Evolutionary conservation across 2,329 filamentous ascomycete genomes (phyloP).

Genomic region (Chrysosphaeria jannelii): DNA sequence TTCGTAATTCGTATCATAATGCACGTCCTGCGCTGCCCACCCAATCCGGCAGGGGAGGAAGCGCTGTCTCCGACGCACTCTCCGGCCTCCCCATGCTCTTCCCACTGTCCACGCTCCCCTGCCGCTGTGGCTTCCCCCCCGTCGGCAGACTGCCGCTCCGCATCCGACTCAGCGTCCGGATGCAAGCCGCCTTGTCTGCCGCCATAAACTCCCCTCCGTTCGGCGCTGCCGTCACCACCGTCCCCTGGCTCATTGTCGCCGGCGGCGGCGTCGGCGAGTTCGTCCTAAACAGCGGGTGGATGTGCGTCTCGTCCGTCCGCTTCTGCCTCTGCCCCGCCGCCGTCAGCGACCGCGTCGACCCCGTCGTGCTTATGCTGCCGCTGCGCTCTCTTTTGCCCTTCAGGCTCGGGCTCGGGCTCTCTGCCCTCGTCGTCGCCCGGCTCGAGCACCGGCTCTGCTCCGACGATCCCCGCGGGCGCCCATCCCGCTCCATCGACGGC

Average conservation of each 20-base stretch:
- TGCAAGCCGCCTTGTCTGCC: constrained; percentile 14
- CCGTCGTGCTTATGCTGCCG: constrained; percentile 19
- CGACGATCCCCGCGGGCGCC: no score
- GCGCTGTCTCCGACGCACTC: no score
- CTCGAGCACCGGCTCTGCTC: no score
- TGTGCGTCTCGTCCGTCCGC: constrained; percentile 29
- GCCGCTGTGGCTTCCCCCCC: constrained; percentile 16
- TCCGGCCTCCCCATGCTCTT: no score
- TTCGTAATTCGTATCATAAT: no score
- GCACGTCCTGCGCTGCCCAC: no score
- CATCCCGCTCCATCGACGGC: no score
- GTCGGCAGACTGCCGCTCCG: constrained; percentile 23
- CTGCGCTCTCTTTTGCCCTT: constrained; percentile 14
- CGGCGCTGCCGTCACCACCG: constrained; percentile 38
- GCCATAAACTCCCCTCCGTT: constrained; percentile 33
- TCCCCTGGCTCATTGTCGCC: constrained; percentile 24
- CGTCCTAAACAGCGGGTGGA: constrained; percentile 49
- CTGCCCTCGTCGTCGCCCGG: no score
- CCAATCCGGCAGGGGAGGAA: no score
- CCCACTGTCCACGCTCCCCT: no score
- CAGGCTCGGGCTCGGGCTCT: constrained; percentile 35
- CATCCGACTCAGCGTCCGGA: constrained; percentile 20
- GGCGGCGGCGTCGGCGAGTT: constrained; percentile 39
- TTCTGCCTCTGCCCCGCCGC: constrained; percentile 6
- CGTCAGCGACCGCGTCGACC: constrained; percentile 6